Base-by-base conservation (phyloP, 768 basidiomycete species). In the Lactarius deliciosus region DNA sequence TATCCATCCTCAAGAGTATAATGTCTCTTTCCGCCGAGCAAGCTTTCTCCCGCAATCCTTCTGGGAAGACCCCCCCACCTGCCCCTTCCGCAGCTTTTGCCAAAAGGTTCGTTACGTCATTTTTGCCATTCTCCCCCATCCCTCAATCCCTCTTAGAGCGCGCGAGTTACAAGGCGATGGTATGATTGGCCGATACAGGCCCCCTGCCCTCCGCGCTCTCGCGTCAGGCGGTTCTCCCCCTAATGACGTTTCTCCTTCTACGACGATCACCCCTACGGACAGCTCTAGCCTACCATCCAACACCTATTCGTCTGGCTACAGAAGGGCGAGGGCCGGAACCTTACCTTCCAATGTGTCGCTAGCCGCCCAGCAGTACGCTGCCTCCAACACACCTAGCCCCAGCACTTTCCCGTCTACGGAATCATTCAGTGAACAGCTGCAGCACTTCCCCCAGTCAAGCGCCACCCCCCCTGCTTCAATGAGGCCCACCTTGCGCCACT, bases 271-370 rank as follows among this genome's bases (percentile, higher is more conserved):
- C 57, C 80, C 84, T 63, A 81, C 79, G 73, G 88, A 90, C 78
- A 79, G 79, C 72, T 76, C 82, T 70, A 76, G 81, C 67, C 73
- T 88, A 74, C 86, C 91, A 72, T 82, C 88, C 70, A 86, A 88
- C 76, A 90, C 86, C 79, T 91, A 86, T 76, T 90, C 92, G 68
- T 82, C 90, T 63, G 91, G 92, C 68, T 96, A 94, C 77, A 87
- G 93, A 80, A 88, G 95, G 82, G 93, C 94, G 74, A 88, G 95
- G 87, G 96, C 96, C 71, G 96, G 95, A 65, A 98, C 96, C 82
- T 86, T 98, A 74, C 96, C 96, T 79, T 96, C 95, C 72, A 96
- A 96, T 76, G 89, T 96, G 61, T 89, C 91, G 74, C 87, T 94
- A 72, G 91, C 90, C 65, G 88, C 92, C 61, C 90, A 92, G 76